phyloP scores from a whole-genome alignment of 2,329 filamentous ascomycete species.

The Fusarium sp. region DNA sequence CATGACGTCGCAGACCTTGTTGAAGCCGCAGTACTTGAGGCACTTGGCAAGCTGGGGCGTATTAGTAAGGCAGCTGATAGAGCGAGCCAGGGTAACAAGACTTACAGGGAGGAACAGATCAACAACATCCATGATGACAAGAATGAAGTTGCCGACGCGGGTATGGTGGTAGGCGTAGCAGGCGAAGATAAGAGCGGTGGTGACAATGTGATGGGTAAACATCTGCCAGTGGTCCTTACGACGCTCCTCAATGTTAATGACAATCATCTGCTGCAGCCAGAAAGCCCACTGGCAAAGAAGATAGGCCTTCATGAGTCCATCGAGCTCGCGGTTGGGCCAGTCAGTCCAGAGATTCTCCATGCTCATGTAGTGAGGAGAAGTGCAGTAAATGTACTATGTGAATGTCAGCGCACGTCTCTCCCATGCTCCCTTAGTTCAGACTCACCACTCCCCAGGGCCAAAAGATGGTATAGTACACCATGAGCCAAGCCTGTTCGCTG shows the following conservation, averaged over 20 bases:
- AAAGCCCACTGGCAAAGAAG: constrained; percentile 91
- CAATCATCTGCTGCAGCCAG: constrained; percentile 93
- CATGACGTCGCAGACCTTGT: constrained; percentile 79
- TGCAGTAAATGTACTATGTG: constrained; percentile 80
- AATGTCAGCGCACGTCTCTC: not conserved
- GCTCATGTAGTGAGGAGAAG: constrained; percentile 82
- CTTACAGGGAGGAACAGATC: constrained; percentile 88
- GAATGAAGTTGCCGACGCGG: constrained; percentile 86
- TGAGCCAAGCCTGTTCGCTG: constrained; percentile 92
- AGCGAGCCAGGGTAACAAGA: constrained; percentile 80
- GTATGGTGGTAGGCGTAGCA: constrained; percentile 91
- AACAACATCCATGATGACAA: constrained; percentile 93
- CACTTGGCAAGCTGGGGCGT: constrained; percentile 87
- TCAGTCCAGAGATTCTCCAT: constrained; percentile 82
- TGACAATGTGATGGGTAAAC: constrained; percentile 94
- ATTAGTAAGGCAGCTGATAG: constrained; percentile 69
- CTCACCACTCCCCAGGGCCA: constrained; percentile 87
- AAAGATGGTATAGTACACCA: constrained; percentile 84
- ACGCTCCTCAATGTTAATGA: constrained; percentile 93
- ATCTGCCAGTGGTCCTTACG: constrained; percentile 97
- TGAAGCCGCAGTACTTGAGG: constrained; percentile 87
- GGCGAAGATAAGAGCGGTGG: constrained; percentile 79
- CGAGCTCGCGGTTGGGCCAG: constrained; percentile 84
- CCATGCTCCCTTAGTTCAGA: constrained; percentile 10
- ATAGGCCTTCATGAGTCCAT: constrained; percentile 84